Evolutionary conservation across 1,284 basidiomycete species (phyloP), one percentile per base, ranked within the genome.

Genomic region (Tylopilus sp.): DNA sequence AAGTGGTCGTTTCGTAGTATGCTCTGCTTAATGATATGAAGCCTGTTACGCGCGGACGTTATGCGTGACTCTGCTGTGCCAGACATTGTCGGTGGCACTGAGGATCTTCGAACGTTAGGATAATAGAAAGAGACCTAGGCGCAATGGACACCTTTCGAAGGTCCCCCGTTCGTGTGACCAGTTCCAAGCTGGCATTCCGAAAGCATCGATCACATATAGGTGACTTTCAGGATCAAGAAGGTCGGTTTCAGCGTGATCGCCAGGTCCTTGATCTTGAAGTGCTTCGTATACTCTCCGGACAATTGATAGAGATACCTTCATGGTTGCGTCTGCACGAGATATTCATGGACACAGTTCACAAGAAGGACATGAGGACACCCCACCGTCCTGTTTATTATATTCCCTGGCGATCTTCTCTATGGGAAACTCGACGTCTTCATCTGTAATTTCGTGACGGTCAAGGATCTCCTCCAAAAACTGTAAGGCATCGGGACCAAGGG

Each of bases 1-100:
- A 98, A 98, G 67, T 97, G 93, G 65, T 98, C 95, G 61, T 97
- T 97, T 18, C 94, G 78, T 31, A 96, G 71, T 21, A 97, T 82
- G 56, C 90, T 89, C 70, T 96, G 93, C 59, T 85, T 87, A 58
- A 96, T 92, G 44, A 96, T 82, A 58, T 90, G 83, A 59, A 94
- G 77, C 46, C 93, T 75, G 64, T 97, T 89, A 19, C 93, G 78
- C 28, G 89, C 74, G 30, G 89, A 86, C 26, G 75, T 71, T 25
- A 92, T 79, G 52, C 91, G 79, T 6, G 89, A 89, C 26, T 89
- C 82, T 15, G 93, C 82, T 26, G 88, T 79, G 0, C 91, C 92
- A 6, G 88, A 86, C 12, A 89, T 72, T 1, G 84, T 84, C 11
- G 84, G 75, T 40, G 79, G 73, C 16, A 69, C 70, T 4, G 73